These are phyloP conservation scores for Pueraria montana DNA, from an alignment of 306 rosid genomes.

Conservation along the genomic window DNA sequence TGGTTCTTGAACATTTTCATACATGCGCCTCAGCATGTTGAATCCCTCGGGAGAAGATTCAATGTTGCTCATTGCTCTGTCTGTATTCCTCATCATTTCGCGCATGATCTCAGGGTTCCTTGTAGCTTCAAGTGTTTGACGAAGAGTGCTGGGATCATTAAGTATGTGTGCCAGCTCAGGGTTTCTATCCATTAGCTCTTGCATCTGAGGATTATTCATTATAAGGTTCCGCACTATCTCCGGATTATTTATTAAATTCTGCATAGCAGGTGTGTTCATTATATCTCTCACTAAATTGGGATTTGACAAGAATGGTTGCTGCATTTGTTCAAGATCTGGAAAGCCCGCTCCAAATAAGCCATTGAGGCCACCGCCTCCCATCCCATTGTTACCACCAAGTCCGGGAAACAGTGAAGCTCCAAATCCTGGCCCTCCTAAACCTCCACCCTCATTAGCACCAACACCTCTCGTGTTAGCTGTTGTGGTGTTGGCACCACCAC, in stretches of 20 bases:
- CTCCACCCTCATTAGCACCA: constrained; percentile 67
- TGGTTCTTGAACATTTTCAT: constrained; percentile 94
- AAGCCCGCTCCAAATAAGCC: constrained; percentile 74
- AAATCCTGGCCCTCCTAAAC: constrained; percentile 66
- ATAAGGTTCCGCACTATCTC: constrained; percentile 79
- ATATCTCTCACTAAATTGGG: constrained; percentile 80
- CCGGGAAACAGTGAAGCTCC: constrained; percentile 78
- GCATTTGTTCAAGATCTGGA: constrained; percentile 81
- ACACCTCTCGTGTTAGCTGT: constrained; percentile 58
- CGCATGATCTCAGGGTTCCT: constrained; percentile 96
- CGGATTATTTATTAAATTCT: constrained; percentile 75
- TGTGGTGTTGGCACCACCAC: constrained; percentile 58
- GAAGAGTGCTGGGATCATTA: constrained; percentile 86
- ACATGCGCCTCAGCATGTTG: constrained; percentile 96
- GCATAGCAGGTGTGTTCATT: constrained; percentile 83
- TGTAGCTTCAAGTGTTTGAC: constrained; percentile 90
- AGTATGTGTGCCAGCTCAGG: constrained; percentile 89
- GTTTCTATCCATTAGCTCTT: constrained; percentile 83
- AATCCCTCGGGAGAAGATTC: constrained; percentile 94
- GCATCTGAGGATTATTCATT: constrained; percentile 92
- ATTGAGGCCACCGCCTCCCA: constrained; percentile 62
- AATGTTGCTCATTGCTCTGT: constrained; percentile 94
- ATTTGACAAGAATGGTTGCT: constrained; percentile 76
- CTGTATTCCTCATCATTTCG: constrained; percentile 96
- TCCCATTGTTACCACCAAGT: constrained; percentile 59